Conservation (phyloP, 2,329 filamentous ascomycete species). For the Aspergillus caelatus region DNA sequence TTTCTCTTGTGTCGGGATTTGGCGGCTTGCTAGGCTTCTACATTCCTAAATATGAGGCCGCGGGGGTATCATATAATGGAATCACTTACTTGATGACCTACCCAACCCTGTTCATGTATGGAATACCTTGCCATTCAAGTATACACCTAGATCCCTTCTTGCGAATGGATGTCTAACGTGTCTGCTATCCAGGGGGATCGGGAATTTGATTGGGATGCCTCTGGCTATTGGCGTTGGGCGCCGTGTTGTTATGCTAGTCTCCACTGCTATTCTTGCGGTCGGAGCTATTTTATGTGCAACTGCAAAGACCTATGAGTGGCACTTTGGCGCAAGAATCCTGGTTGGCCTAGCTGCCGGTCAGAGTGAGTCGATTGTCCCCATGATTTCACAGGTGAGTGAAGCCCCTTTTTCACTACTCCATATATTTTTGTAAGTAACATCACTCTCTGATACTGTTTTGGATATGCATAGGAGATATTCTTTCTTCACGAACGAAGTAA, state of each 20-base stretch:
- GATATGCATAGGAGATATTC: slow-evolving; percentile 37
- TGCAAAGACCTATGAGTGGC: slow-evolving; percentile 37
- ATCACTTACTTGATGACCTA: slow-evolving; percentile 45
- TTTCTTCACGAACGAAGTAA: slow-evolving; percentile 50
- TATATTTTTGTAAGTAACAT: not conserved
- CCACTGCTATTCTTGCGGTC: slow-evolving; percentile 32
- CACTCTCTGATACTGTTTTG: not conserved
- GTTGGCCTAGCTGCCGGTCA: slow-evolving; percentile 47
- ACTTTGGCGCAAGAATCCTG: slow-evolving; percentile 43
- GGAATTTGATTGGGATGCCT: slow-evolving; percentile 37
- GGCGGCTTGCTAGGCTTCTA: slow-evolving; percentile 47
- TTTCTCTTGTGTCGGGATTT: slow-evolving; percentile 46
- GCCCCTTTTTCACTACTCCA: not conserved
- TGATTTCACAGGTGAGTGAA: slow-evolving; percentile 40
- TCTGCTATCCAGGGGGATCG: slow-evolving; percentile 33
- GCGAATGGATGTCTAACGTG: not conserved
- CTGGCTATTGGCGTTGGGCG: slow-evolving; percentile 40
- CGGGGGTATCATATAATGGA: slow-evolving; percentile 42
- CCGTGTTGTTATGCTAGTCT: slow-evolving; percentile 35
- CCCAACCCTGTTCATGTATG: slow-evolving; percentile 33
- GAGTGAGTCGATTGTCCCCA: slow-evolving; percentile 46
- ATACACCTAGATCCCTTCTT: not conserved
- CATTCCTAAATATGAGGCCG: slow-evolving; percentile 41
- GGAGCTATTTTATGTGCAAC: slow-evolving; percentile 32
- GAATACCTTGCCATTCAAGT: not conserved